Base-by-base conservation (phyloP, 2,329 filamentous ascomycete genomes). In the Ophiosphaerella narmari region DNA sequence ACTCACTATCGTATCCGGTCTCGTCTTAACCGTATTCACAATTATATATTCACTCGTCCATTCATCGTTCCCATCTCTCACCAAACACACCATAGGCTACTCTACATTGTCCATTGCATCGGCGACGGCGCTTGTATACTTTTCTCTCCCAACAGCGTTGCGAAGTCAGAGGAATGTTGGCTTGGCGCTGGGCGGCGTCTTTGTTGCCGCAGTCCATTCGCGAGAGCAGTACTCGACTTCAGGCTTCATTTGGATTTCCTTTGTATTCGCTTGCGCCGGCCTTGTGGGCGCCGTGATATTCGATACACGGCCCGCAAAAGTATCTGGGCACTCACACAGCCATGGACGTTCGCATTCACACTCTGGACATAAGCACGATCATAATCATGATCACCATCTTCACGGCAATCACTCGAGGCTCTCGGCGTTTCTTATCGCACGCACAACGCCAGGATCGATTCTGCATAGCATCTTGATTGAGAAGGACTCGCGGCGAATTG, bases 401-500 rank as follows among this genome's bases (percentile, higher is more conserved):
- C 75, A 77, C 48, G 74, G 74, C 9, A 75, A 81, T 39, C 80
- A 84, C 35, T 95, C 91, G 0, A 78, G 75, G 39, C 78, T 96
- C 34, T 96, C 93, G 0, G 83, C 80, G 12, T 82, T 87, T 47
- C 72, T 97, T 3, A 78, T 97, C n/a, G 81, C 81, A 0, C 80
- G 83, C 46, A 87, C 86, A 9, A 82, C 87, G 41, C 79, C 80
- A 23, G 90, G 87, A 70, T 92, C 93, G 0, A 80, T 97, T 31
- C 66, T 97, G 14, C 86, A 97, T 68, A 88, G 90, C 45, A 91
- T 99, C 50, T 76, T 99, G 63, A 85, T 87, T 12, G 93, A 97
- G 67, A 91, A 91, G 65, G 93, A 99, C 71, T 97, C 93, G 13
- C 84, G 94, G 50, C 85, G 93, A 38, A 97, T 99, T 57, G 95